Base-by-base conservation (phyloP, 352 stramenopile genomes). In the Phytophthora pseudosyringae region DNA sequence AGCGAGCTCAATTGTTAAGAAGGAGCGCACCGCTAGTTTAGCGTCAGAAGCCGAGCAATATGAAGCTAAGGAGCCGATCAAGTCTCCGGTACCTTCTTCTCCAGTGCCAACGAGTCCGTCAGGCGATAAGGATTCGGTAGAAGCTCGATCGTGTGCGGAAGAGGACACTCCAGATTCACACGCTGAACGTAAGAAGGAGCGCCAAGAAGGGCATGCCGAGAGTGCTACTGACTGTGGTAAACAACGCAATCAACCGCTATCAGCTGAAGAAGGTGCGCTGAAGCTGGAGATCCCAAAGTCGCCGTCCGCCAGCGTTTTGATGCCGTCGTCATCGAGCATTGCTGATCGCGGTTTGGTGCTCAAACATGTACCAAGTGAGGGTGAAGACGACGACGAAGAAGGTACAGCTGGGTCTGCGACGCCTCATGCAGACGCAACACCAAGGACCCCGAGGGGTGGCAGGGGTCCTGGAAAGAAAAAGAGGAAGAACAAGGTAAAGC, bases 361-460 rank as follows among this genome's bases (percentile, higher is more conserved):
- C 3, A 69, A 67, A 32, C 71, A 78, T 53, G 52, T 67, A 4
- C 49, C 74, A 35, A 86, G 69, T 21, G 75, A 77, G 59, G 70
- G 71, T 40, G 66, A 90, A 71, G 67, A 89, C 50, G 71, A 78
- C 40, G 73, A 88, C 43, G 67, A 89, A 50, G 72, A 90, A 78
- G 59, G 56, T 29, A 52, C 43, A 12, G 56, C 32, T 46, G 62
- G 64, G 0, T 67, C 67, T 15, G 58, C 53, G 3, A 78, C 71
- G 12, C 66, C 69, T 35, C 57, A 21, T 40, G 50, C 56, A 25
- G 55, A 68, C 59, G 53, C 59, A 41, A 74, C 55, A 10, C 56
- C 56, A 39, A 48, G 60, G 39, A 69, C 69, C 1, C 52, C 66
- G 1, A 67, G 49, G 33, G 32, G n/a, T 36, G 47, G 38, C 12